Evolutionary conservation across 2,329 filamentous ascomycete genomes (phyloP).

Genomic region (Neonectria punicea): DNA sequence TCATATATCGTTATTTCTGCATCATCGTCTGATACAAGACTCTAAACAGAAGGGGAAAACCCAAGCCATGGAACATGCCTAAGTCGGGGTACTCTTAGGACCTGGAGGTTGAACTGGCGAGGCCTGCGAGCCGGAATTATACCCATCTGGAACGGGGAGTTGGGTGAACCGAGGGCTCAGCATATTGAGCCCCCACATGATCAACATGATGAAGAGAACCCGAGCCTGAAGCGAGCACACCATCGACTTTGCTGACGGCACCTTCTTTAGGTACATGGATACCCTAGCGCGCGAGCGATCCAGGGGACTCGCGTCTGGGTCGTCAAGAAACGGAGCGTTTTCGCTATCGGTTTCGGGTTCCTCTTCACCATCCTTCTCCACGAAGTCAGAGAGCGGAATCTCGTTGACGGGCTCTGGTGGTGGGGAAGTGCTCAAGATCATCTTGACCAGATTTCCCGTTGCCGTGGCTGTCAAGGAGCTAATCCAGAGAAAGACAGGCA

Average conservation of each 20-base stretch:
- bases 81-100: background rate
- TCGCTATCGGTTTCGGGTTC: background rate
- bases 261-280: background rate
- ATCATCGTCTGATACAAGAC: background rate
- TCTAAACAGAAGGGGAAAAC: background rate
- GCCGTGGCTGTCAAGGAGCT: slow-evolving; percentile 21
- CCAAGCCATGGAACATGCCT: background rate
- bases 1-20: background rate
- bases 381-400: background rate
- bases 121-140: background rate
- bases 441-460: slow-evolving; percentile 1
- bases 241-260: background rate
- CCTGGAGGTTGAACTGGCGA: background rate
- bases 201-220: background rate
- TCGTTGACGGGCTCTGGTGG: background rate
- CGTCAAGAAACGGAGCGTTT: background rate
- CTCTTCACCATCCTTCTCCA: background rate
- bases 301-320: background rate
- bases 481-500: slow-evolving; percentile 43
- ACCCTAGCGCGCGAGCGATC: background rate
- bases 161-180: slow-evolving; percentile 1
- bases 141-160: slow-evolving; percentile 5
- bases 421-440: background rate
- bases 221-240: slow-evolving; percentile 5
- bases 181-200: slow-evolving; percentile 23